phyloP scores from a whole-genome alignment of 148 eudicot species.

The Arctostaphylos glauca region DNA sequence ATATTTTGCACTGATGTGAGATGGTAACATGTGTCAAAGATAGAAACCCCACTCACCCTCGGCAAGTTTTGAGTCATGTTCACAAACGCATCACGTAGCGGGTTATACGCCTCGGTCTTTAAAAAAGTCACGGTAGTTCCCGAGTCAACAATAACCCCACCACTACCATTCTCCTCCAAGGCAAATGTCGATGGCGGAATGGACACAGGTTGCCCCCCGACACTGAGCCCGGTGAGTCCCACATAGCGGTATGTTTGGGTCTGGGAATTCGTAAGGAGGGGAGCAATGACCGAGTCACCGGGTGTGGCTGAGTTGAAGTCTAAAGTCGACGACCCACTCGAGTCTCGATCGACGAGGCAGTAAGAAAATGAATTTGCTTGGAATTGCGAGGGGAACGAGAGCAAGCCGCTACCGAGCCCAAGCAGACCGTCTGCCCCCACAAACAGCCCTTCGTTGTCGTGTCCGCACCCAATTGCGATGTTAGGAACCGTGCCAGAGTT shows the following conservation, averaged over 20 bases:
- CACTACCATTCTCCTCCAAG: constrained; percentile 34
- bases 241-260: constrained; percentile 44
- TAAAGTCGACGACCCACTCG: constrained; percentile 40
- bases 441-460: constrained; percentile 68
- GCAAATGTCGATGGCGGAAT: constrained; percentile 34
- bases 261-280: constrained; percentile 21
- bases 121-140: constrained; percentile 61
- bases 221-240: constrained; percentile 42
- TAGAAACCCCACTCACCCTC: constrained; percentile 21
- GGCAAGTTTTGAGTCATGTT: constrained; percentile 26
- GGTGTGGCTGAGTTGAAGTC: constrained; percentile 45
- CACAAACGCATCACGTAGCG: constrained; percentile 50
- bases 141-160: constrained; percentile 62
- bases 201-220: constrained; percentile 38
- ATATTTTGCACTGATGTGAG: constrained; percentile 29
- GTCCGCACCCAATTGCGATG: constrained; percentile 78
- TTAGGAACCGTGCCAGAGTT: constrained; percentile 34
- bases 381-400: constrained; percentile 47
- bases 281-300: constrained; percentile 27
- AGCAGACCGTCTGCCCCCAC: constrained; percentile 62
- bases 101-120: constrained; percentile 38
- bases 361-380: constrained; percentile 61
- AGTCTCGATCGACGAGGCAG: constrained; percentile 61
- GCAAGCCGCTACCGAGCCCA: constrained; percentile 58
- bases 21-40: constrained; percentile 68